Base-by-base conservation (phyloP, 2,329 filamentous ascomycete species). In the Xylariaceae sp. region DNA sequence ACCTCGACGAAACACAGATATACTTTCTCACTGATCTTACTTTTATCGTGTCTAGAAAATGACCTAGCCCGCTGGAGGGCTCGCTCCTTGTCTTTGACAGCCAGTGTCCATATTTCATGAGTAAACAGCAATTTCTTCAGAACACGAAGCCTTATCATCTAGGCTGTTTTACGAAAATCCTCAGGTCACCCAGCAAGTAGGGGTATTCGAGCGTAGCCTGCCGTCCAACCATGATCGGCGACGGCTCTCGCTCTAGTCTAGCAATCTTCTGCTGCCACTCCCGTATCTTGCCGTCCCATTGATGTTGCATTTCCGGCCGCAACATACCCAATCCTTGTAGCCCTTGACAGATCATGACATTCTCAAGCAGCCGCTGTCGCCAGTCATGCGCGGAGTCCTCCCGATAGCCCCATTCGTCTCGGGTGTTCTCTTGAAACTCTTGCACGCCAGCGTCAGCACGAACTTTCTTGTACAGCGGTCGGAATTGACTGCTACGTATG, bases 331-430 rank as follows among this genome's bases (percentile, higher is more conserved):
- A 17, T 0, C 47, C 55, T 18, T 54, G 47, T 17, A 59, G 39
- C 6, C 53, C 57, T 33, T 59, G 53, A 27, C 55, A 57, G n/a
- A 52, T 17, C 51, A 57, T 50, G 15, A 54, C n/a, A 15, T 39
- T 43, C 22, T 56, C 51, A 39, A 49, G 49, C 6, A 56, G 32
- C 3, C 33, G 39, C 38, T 56, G 51, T 30, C 40, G 39, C 49
- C 51, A 52, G 39, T 41, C 22, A 11, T 19, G 2, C 4, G 39
- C 32, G 5, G 17, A 12, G n/a, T 12, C 30, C 7, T 45, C 39
- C 11, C 22, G 17, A 31, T 30, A 43, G 44, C 30, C 39, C 49
- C 47, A 41, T n/a, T 14, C 39, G 17, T 42, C 36, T 5, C 45
- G 22, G 27, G 31, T 49, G 18, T 38, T 32, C 6, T 48, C 44